Conservation (phyloP, 2,329 filamentous ascomycete genomes). For the Scortechinia acanthostroma region DNA sequence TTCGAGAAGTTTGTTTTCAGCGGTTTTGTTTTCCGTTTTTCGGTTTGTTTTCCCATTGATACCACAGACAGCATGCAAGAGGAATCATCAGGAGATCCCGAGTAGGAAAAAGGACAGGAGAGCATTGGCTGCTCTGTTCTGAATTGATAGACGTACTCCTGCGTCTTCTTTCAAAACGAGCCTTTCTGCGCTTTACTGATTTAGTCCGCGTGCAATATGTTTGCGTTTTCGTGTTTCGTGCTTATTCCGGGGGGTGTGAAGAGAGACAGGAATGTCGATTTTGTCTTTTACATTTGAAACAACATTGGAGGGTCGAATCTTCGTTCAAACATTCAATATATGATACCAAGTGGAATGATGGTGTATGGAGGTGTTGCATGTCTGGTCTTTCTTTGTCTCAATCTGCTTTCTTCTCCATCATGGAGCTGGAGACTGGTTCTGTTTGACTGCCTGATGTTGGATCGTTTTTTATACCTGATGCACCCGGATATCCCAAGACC, state of each 20-base stretch:
- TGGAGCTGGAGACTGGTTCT: constrained; percentile 12
- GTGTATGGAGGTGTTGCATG: constrained; percentile 1
- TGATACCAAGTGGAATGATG: constrained; percentile 1
- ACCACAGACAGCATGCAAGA: constrained; percentile 13
- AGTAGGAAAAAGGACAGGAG: constrained; percentile 4
- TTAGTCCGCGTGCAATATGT: no score
- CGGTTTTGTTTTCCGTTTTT: constrained; percentile 14
- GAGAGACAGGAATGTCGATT: neutral
- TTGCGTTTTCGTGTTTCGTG: neutral
- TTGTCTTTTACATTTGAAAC: constrained; percentile 3
- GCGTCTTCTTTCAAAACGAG: no score
- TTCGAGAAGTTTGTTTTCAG: constrained; percentile 11
- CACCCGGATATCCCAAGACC: constrained; percentile 6
- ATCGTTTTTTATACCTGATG: constrained; percentile 9
- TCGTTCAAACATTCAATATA: constrained; percentile 4
- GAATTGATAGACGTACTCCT: no score
- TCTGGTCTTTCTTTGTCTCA: constrained; percentile 1
- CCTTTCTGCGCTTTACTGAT: no score
- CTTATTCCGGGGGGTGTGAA: neutral
- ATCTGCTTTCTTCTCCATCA: constrained; percentile 6
- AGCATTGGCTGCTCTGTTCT: neutral
- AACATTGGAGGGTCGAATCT: no score
- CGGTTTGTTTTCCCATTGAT: constrained; percentile 18
- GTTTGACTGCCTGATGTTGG: constrained; percentile 19
- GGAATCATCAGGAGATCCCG: constrained; percentile 6